A percentile compares a stretch with the other conserved stretches of the same genome.
Conservation (phyloP, 2,329 filamentous ascomycete genomes). For the Aspergillus caelatus region DNA sequence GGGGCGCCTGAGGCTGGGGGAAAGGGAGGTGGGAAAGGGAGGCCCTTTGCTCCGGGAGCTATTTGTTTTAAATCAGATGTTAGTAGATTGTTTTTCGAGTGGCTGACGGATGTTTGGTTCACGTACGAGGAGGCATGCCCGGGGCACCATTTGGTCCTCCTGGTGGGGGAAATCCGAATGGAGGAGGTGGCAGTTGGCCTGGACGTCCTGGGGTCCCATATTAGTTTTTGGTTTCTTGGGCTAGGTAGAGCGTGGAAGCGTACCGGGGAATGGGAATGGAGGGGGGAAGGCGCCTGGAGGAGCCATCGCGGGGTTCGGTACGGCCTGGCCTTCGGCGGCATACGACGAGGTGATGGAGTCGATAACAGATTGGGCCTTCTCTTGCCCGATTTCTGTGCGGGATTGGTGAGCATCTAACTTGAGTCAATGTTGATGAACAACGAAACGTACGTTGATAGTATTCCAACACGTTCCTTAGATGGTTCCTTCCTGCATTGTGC, state of each 20-base stretch:
- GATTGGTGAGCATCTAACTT: constrained; percentile 3
- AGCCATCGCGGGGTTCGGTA: constrained; percentile 82
- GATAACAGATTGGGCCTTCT: constrained; percentile 97
- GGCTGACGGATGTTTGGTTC: neutral
- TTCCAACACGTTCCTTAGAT: constrained; percentile 94
- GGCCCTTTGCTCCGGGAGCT: constrained; percentile 60
- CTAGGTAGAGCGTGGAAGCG: constrained; percentile 20
- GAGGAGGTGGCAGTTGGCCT: constrained; percentile 57
- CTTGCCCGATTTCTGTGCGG: constrained; percentile 89
- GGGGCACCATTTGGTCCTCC: constrained; percentile 43
- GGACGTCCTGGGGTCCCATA: constrained; percentile 29
- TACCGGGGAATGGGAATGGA: constrained; percentile 68
- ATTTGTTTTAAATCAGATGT: constrained; percentile 28
- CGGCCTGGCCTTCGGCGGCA: constrained; percentile 86
- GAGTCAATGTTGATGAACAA: neutral
- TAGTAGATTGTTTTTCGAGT: constrained; percentile 12
- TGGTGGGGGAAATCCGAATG: constrained; percentile 57
- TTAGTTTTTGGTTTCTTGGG: neutral
- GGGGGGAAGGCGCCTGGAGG: constrained; percentile 53
- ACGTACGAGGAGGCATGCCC: constrained; percentile 59
- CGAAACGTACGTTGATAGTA: constrained; percentile 84
- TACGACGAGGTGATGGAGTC: constrained; percentile 97
- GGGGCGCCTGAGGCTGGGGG: constrained; percentile 37
- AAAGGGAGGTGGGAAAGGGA: constrained; percentile 55
- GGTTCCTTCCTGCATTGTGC: constrained; percentile 95